Percentiles rank a stretch among this genome's conserved stretches.
Conservation (phyloP, 768 basidiomycete species). For the Collybia mongolica region DNA sequence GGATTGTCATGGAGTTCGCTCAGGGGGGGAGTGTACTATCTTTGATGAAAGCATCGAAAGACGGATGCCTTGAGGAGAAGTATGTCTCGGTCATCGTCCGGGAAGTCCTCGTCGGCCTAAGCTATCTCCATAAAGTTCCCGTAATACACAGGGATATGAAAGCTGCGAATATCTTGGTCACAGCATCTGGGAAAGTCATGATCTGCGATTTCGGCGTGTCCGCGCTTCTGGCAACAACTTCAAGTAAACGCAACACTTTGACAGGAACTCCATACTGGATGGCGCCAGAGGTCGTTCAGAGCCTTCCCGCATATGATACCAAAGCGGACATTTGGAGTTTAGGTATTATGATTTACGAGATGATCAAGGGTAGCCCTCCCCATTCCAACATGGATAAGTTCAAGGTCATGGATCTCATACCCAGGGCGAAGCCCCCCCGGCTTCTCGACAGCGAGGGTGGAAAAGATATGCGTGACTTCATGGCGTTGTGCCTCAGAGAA, state of each 20-base stretch:
- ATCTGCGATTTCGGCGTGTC: slow-evolving; percentile 99
- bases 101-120: slow-evolving; percentile 84
- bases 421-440: slow-evolving; percentile 79
- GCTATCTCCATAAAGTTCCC: slow-evolving; percentile 88
- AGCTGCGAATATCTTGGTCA: slow-evolving; percentile 94
- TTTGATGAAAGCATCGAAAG: slow-evolving; percentile 84
- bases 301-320: slow-evolving; percentile 88
- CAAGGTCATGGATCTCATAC: slow-evolving; percentile 87
- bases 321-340: slow-evolving; percentile 99
- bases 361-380: slow-evolving; percentile 95
- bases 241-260: slow-evolving; percentile 93
- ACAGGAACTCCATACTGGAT: slow-evolving; percentile 99
- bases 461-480: slow-evolving; percentile 86
- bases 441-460: slow-evolving; percentile 77
- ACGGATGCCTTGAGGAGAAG: slow-evolving; percentile 81
- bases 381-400: slow-evolving; percentile 85
- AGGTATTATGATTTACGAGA: slow-evolving; percentile 95
- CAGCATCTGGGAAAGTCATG: slow-evolving; percentile 85
- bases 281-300: slow-evolving; percentile 96
- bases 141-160: slow-evolving; percentile 99
- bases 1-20: slow-evolving; percentile 99
- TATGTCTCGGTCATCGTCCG: slow-evolving; percentile 85
- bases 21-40: slow-evolving; percentile 93
- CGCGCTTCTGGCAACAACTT: slow-evolving; percentile 78
- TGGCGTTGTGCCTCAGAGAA: slow-evolving; percentile 79